phyloP scores from a whole-genome alignment of 129 eudicot species.

The Ambrosia artemisiifolia region DNA sequence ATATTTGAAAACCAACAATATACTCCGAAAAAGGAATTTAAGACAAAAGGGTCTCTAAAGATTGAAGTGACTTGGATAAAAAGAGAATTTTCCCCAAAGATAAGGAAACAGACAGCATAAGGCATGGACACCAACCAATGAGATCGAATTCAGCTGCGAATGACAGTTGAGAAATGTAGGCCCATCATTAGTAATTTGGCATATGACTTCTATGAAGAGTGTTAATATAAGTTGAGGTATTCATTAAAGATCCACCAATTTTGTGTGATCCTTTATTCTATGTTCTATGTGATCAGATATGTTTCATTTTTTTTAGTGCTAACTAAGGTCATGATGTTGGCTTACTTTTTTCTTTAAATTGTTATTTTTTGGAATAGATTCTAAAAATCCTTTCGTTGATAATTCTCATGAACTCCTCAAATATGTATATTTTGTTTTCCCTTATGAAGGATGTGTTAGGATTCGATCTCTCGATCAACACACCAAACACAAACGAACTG shows the following conservation, averaged over 20 bases:
- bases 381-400: neutral
- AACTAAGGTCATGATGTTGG: constrained; percentile 14
- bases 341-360: neutral
- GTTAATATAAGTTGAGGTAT: constrained; percentile 15
- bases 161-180: constrained; percentile 9
- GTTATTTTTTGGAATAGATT: constrained; percentile 9
- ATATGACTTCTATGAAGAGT: neutral
- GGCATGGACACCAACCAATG: constrained; percentile 24
- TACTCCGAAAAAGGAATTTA: constrained; percentile 29
- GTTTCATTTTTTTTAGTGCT: constrained; percentile 16
- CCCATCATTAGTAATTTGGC: neutral
- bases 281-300: constrained; percentile 27
- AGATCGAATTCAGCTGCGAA: constrained; percentile 13
- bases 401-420: neutral
- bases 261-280: constrained; percentile 6
- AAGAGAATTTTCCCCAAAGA: constrained; percentile 46
- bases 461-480: too few species aligned
- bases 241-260: constrained; percentile 10
- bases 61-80: constrained; percentile 25
- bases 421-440: neutral
- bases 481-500: too few species aligned
- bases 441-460: constrained; percentile 15
- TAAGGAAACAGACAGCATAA: constrained; percentile 43
- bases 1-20: constrained; percentile 21
- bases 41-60: constrained; percentile 14